Conservation (phyloP, 306 rosid genomes). For the Medicago truncatula region DNA sequence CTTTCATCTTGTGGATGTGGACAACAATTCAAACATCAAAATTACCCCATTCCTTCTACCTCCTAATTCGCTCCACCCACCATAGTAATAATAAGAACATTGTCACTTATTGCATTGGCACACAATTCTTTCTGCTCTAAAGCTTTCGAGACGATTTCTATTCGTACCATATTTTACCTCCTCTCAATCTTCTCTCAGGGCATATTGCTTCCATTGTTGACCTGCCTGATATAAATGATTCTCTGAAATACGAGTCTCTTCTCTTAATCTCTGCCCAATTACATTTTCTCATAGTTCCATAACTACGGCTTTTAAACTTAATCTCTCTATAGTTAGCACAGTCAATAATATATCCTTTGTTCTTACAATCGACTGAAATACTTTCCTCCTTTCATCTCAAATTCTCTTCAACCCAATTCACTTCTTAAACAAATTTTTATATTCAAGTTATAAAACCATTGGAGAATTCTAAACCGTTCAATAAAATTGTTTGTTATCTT, state of each 20-base stretch:
- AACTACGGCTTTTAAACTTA: conserved; percentile 1
- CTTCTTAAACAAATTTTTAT: background rate
- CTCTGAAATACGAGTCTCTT: background rate
- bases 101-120: background rate
- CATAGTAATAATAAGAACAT: background rate
- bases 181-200: background rate
- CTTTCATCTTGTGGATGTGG: background rate
- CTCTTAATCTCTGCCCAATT: background rate
- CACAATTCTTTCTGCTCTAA: background rate
- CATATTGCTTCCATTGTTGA: background rate
- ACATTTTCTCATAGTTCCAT: conserved; percentile 14
- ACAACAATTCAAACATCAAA: background rate
- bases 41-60: background rate
- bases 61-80: background rate
- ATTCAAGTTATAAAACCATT: background rate
- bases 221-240: conserved; percentile 4
- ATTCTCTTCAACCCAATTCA: background rate
- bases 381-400: background rate
- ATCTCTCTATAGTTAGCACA: background rate
- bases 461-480: background rate
- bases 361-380: background rate
- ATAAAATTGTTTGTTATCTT: background rate
- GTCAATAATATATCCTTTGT: background rate
- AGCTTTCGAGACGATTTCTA: conserved; percentile 7
- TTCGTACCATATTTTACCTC: background rate